These are phyloP conservation scores for Aristolochia contorta DNA, from an alignment of 164 flowering plant species.

Conservation along the genomic window DNA sequence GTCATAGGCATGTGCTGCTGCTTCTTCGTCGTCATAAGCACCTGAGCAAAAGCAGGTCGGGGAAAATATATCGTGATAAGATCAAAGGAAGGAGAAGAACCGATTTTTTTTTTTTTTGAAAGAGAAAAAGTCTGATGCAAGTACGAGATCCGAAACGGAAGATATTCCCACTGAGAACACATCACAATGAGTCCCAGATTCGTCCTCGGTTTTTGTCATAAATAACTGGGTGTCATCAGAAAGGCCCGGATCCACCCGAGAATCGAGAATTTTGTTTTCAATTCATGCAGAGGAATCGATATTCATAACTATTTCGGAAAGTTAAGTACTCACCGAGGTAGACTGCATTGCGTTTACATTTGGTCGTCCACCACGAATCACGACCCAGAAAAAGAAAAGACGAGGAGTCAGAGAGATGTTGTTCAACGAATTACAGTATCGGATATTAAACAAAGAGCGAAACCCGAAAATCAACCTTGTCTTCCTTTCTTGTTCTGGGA, in stretches of 20 bases:
- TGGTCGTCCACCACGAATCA: conserved; percentile 13
- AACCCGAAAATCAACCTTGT: conserved; percentile 45
- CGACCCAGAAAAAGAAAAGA: no score
- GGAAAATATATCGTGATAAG: neutral
- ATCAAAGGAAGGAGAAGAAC: neutral
- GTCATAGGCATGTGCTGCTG: conserved; percentile 94
- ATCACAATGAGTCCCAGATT: conserved; percentile 1
- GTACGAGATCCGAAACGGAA: neutral
- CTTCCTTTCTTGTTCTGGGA: conserved; percentile 85
- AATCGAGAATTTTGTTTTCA: neutral
- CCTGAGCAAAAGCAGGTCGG: conserved; percentile 26
- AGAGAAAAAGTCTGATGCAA: neutral
- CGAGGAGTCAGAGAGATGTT: no score
- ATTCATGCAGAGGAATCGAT: neutral
- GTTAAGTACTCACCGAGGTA: conserved; percentile 69
- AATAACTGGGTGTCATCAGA: neutral
- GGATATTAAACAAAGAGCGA: no score
- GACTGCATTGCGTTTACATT: conserved; percentile 31
- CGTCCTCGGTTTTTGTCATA: neutral
- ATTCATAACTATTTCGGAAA: neutral
- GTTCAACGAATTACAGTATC: no score
- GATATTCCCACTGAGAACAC: conserved; percentile 4
- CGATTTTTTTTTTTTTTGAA: neutral
- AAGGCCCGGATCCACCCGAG: no score
- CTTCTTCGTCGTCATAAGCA: conserved; percentile 88